Evolutionary conservation across 371 early-diverging fungal species (phyloP), one percentile per base, ranked within the genome.

Genomic region (Globomyces sp.): DNA sequence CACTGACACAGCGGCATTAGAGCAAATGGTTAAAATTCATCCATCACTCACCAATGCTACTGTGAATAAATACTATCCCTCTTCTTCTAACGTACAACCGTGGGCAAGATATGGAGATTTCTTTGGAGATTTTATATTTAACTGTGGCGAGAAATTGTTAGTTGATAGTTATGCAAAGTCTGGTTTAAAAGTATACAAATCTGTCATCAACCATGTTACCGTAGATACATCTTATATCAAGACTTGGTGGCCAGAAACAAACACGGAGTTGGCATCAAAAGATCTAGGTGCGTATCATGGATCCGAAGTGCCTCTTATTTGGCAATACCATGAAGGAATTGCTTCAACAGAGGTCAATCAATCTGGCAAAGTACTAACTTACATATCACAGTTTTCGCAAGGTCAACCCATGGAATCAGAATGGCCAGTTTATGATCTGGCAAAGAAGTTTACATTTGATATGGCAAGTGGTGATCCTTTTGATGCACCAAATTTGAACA

Each of bases 41-140:
- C 40, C 55, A 4, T 55, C 55, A 4, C 40, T 55, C 39, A 55
- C 36, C 13, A 9, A 39, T 4, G 40, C 36, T 39, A 55, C 55
- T 6, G 36, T 55, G 40, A 36, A 55, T 36, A 36, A 55, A 55
- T 39, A 40, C 55, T 55, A 55, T 39, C 55, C 55, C 6, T 36
- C 13, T 39, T 36, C 55, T 39, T 8, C 11, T 39, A 55, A 55
- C 39, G 24, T 24, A 24, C 24, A 24, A 24, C 55, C 55, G 4
- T 39, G 36, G 40, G 55, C 40, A 9, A 40, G 40, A 37, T 55
- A 39, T 55, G 55, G 55, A 11, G 55, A 55, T 55, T 55, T 55
- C 55, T 55, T 55, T 55, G 69, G 65, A 13, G 67, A 69, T 53
- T 0, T 46, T 10, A 41, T 69, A n/a, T 69, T 69, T 58, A 69